Conservation (phyloP, 1,139 yeast species). For the Groenewaldozyma auringiensis region DNA sequence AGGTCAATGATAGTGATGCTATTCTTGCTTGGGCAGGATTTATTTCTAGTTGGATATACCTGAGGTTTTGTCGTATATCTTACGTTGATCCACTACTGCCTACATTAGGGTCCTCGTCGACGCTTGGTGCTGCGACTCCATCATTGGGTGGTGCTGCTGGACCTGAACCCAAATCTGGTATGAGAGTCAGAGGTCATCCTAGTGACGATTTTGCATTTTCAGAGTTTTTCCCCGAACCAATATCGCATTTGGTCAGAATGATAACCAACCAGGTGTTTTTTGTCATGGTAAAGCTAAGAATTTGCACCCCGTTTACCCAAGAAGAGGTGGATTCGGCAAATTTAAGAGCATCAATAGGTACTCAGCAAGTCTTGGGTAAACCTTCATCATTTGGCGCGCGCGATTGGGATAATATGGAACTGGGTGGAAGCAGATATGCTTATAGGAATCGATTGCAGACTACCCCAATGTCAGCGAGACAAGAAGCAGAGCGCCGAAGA, state of each 20-base stretch:
- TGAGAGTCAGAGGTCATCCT: constrained; percentile 67
- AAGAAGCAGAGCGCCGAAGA: constrained; percentile 79
- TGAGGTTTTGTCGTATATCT: constrained; percentile 61
- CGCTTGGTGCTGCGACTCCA: neutral
- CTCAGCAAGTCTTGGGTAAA: neutral
- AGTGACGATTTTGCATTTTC: constrained; percentile 78
- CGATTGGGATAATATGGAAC: neutral
- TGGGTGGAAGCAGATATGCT: neutral
- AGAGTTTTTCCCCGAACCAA: constrained; percentile 60
- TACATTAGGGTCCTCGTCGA: neutral
- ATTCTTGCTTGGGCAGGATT: constrained; percentile 65
- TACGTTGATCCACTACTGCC: constrained; percentile 31
- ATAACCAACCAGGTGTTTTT: constrained; percentile 11
- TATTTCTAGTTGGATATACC: constrained; percentile 60
- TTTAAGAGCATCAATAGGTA: constrained; percentile 18
- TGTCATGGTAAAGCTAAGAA: constrained; percentile 9
- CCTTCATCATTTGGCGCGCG: neutral
- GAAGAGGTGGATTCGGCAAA: constrained; percentile 21
- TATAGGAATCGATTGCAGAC: neutral
- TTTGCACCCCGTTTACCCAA: constrained; percentile 16
- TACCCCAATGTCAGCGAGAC: constrained; percentile 13
- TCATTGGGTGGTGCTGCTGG: neutral
- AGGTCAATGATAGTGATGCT: constrained; percentile 23
- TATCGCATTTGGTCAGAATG: constrained; percentile 41
- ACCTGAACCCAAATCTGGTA: too few species aligned